A percentile compares a stretch with the other conserved stretches of the same genome.
Conservation (phyloP, 2,329 filamentous ascomycete species). For the Ascochyta clinopodiicola region DNA sequence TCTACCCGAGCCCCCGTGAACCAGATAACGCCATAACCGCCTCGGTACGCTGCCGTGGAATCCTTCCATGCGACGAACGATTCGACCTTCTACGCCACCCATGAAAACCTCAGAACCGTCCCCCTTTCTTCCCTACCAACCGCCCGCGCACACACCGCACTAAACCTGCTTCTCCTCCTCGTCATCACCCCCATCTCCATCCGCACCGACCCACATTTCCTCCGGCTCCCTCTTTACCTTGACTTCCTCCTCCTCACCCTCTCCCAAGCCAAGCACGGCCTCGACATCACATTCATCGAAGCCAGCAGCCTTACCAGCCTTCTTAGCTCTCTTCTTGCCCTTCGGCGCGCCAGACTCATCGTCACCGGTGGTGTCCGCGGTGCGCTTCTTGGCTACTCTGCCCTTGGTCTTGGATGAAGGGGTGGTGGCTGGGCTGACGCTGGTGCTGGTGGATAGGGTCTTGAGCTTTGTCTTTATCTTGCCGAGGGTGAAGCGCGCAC, state of each 20-base stretch:
- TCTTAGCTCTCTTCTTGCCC: neutral
- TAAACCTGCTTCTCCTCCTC: neutral
- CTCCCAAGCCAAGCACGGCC: neutral
- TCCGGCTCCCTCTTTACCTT: neutral
- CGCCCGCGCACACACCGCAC: too few relatives aligned
- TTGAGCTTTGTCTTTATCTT: constrained; percentile 42
- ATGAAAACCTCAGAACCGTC: too few relatives aligned
- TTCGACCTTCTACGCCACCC: too few relatives aligned
- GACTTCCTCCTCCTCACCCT: neutral
- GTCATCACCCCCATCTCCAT: neutral
- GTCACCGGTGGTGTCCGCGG: neutral
- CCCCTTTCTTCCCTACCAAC: too few relatives aligned
- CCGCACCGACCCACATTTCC: neutral
- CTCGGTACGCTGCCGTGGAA: too few relatives aligned
- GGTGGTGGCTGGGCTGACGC: neutral
- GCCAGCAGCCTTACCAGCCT: neutral
- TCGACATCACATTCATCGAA: neutral
- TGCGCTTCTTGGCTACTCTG: neutral
- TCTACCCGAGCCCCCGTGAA: neutral
- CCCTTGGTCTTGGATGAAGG: too few relatives aligned
- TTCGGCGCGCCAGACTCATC: neutral
- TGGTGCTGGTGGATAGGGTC: neutral
- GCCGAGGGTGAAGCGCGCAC: constrained; percentile 35
- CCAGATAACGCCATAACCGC: neutral
- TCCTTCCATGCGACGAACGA: too few relatives aligned